These are phyloP conservation scores for Paramecium caudatum DNA, from an alignment of 73 alveolate species.

Conservation along the genomic window DNA sequence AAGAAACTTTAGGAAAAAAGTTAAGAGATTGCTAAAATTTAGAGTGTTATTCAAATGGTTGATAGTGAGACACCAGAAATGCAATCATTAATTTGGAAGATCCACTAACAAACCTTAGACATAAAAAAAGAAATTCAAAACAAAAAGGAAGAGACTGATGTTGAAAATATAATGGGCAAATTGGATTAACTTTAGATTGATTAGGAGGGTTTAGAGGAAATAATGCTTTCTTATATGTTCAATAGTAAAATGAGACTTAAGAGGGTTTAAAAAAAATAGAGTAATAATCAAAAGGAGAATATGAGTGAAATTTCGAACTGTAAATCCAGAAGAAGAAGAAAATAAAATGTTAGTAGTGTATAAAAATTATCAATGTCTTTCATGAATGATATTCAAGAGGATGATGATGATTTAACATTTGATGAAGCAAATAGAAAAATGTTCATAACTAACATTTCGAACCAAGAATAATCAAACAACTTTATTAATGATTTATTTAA, in stretches of 20 bases:
- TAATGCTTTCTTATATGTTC: neutral
- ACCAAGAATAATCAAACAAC: slow-evolving; percentile 21
- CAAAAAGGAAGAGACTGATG: neutral
- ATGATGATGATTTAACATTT: neutral
- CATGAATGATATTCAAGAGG: neutral
- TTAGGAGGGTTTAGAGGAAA: neutral
- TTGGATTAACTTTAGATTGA: neutral
- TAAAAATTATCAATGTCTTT: too few relatives aligned
- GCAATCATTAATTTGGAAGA: neutral
- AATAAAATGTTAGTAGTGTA: neutral
- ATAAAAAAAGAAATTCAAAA: neutral
- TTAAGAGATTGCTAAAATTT: neutral
- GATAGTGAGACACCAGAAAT: slow-evolving; percentile 1
- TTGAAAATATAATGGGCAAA: neutral
- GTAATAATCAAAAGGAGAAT: neutral
- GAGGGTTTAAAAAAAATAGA: neutral
- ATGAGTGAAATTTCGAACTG: neutral
- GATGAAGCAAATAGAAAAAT: neutral
- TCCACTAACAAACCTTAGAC: neutral
- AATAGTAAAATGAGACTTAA: slow-evolving; percentile 7
- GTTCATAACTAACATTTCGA: neutral
- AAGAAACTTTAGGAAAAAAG: slow-evolving; percentile 26
- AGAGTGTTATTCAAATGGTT: neutral
- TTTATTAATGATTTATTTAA: slow-evolving; percentile 33
- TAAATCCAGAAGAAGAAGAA: neutral